Base-by-base conservation (phyloP, 257 asterid species). In the Solanum paucissectum region DNA sequence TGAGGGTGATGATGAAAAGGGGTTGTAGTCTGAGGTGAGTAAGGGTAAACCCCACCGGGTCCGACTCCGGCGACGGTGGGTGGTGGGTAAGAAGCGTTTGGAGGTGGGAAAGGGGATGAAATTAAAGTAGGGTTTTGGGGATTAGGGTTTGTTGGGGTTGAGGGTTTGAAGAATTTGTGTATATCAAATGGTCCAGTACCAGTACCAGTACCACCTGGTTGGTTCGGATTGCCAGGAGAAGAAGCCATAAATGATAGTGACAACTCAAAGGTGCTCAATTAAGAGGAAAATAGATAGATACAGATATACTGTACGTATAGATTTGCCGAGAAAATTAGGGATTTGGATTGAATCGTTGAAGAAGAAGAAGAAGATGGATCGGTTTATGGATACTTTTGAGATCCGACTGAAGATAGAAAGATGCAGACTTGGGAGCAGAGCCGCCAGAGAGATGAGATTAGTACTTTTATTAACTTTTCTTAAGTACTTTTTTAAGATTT, bases 51-150 rank as follows among this genome's bases (percentile, higher is more conserved):
- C 52, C 94, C 91, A 12, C 90, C 92, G 85, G 90, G 25, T 16
- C 90, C 87, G n/a, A 88, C 46, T 14, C 91, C 76, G 58, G 14
- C 75, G 64, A n/a, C 91, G 34, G 94, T 88, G 21, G 98, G 98
- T 12, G 96, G 98, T 23, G 98, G 98, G 87, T 95, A 93, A 32
- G 99, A 94, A 32, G 98, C 95, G 11, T 97, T 92, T 23, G 98
- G 98, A 9, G 91, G 93, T 6, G 95, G 93, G 11, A 89, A 90
- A 6, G 88, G 88, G 86, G 95, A 87, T 13, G 98, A 58, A 27
- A 83, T 89, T 5, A 86, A 92, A 49, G 68, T 86, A 88, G 92
- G 94, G 92, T 88, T 89, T 85, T 91, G 96, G 12, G 93, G 92
- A 89, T 90, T 92, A 90, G 94, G 94, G 92, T 87, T 86, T 6